Percentiles rank a stretch among this genome's conserved stretches.
These are phyloP conservation scores for Aphanomyces astaci DNA, from an alignment of 352 stramenopile genomes.

Conservation along the genomic window DNA sequence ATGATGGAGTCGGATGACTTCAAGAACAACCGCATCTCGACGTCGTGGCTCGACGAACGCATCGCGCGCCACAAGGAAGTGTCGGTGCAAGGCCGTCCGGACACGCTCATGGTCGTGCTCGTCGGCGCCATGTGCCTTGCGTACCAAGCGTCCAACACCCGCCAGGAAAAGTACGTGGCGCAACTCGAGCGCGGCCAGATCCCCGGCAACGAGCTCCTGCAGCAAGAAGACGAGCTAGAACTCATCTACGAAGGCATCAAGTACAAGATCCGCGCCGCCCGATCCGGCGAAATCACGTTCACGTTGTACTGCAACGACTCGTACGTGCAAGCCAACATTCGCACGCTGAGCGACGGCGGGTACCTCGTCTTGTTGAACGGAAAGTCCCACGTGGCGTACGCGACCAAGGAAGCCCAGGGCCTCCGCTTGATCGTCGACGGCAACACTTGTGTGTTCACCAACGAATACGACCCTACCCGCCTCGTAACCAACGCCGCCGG, in stretches of 20 bases:
- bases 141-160: conserved; percentile 67
- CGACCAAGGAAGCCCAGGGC: conserved; percentile 84
- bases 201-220: conserved; percentile 82
- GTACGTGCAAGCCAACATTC: conserved; percentile 90
- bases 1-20: conserved; percentile 99
- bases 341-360: conserved; percentile 95
- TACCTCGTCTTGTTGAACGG: conserved; percentile 97
- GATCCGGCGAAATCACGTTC: conserved; percentile 88
- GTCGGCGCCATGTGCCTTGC: conserved; percentile 81
- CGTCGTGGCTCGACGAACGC: conserved; percentile 96
- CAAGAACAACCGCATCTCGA: conserved; percentile 98
- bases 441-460: conserved; percentile 96
- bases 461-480: conserved; percentile 98
- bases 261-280: conserved; percentile 92
- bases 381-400: conserved; percentile 96
- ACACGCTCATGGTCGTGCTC: conserved; percentile 81
- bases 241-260: conserved; percentile 99
- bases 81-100: conserved; percentile 66
- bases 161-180: conserved; percentile 69
- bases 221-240: conserved; percentile 83
- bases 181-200: conserved; percentile 89
- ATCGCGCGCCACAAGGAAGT: conserved; percentile 92
- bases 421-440: conserved; percentile 92
- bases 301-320: conserved; percentile 84
- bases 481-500: conserved; percentile 96